Evolutionary conservation across 306 rosid species (phyloP).

Genomic region (Morella rubra): DNA sequence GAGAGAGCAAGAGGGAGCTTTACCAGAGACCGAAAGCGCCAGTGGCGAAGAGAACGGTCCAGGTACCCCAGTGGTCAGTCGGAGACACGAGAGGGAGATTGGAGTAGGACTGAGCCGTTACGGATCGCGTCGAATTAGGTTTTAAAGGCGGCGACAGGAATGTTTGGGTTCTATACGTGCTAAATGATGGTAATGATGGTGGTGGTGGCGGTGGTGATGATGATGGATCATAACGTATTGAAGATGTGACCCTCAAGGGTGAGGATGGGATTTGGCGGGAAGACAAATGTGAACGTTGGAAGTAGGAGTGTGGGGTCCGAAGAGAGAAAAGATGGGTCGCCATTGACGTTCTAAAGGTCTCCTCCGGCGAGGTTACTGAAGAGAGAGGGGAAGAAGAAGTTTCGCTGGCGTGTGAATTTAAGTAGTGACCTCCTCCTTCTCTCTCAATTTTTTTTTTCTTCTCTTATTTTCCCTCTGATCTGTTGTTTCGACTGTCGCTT

Average conservation of each 20-base stretch:
- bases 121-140: conserved; percentile 8
- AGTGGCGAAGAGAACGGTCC: conserved; percentile 60
- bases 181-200: neutral
- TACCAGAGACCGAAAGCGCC: conserved; percentile 78
- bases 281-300: conserved; percentile 16
- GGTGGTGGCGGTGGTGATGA: neutral
- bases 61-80: conserved; percentile 69
- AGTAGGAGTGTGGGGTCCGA: neutral
- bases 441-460: too few relatives aligned
- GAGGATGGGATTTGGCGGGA: conserved; percentile 28
- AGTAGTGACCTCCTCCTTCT: too few relatives aligned
- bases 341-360: conserved; percentile 27
- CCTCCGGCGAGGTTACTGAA: too few relatives aligned
- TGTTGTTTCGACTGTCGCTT: too few relatives aligned
- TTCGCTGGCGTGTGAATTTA: too few relatives aligned
- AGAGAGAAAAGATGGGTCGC: conserved; percentile 8
- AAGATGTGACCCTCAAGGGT: neutral
- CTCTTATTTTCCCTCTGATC: too few relatives aligned
- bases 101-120: conserved; percentile 34
- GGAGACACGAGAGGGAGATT: conserved; percentile 58
- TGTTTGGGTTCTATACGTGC: neutral
- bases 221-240: neutral
- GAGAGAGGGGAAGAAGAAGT: too few relatives aligned
- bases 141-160: conserved; percentile 15
- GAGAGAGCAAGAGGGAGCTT: neutral